Conservation (phyloP, 2,329 filamentous ascomycete genomes). For the Penicillium sp. region DNA sequence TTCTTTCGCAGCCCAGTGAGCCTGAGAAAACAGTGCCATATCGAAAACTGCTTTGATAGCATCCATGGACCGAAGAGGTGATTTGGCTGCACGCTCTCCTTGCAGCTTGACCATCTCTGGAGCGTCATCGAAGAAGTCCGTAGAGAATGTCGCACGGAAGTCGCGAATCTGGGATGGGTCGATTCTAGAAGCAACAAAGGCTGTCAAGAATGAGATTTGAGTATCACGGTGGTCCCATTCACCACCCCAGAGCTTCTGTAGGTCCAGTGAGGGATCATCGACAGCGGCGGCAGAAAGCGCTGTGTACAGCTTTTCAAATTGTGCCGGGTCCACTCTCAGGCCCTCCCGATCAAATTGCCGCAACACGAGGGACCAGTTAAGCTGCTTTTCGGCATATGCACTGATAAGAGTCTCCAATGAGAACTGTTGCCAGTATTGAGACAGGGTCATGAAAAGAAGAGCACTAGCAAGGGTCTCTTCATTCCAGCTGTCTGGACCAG, state of each 20-base stretch:
- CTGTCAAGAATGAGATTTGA: constrained; percentile 89
- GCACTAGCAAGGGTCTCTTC: constrained; percentile 82
- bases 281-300: constrained; percentile 72
- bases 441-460: constrained; percentile 69
- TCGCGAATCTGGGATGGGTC: constrained; percentile 84
- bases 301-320: constrained; percentile 80
- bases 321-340: constrained; percentile 71
- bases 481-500: constrained; percentile 64
- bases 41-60: constrained; percentile 70
- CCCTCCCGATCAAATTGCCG: constrained; percentile 77
- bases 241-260: constrained; percentile 88
- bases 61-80: constrained; percentile 84
- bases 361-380: constrained; percentile 71
- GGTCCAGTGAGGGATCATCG: constrained; percentile 67
- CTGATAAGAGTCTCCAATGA: constrained; percentile 68
- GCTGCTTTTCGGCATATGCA: constrained; percentile 54
- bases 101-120: constrained; percentile 60
- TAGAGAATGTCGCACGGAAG: constrained; percentile 73
- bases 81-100: constrained; percentile 70
- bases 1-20: constrained; percentile 57
- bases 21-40: constrained; percentile 60
- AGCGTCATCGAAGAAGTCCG: constrained; percentile 62
- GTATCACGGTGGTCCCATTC: constrained; percentile 82
- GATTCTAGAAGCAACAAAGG: constrained; percentile 75
- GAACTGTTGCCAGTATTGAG: constrained; percentile 61